phyloP scores from a whole-genome alignment of 2,329 filamentous ascomycete genomes.

The Arthrocladium fulminans region DNA sequence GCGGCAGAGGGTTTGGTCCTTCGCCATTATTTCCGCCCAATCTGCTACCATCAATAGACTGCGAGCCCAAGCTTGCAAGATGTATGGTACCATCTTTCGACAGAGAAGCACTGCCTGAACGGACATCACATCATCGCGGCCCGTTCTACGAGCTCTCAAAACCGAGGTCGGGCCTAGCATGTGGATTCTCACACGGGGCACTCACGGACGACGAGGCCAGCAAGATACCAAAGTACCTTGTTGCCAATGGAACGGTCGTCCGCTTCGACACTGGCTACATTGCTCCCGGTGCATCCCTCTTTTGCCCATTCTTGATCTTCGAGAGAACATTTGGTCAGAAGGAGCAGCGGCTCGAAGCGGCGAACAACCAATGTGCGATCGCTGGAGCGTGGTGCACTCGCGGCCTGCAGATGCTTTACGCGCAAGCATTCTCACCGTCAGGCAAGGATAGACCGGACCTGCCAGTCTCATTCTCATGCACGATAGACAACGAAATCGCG shows the following conservation, averaged over 20 bases:
- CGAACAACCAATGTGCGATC: conserved; percentile 20
- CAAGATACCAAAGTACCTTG: conserved; percentile 15
- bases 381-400: conserved; percentile 14
- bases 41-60: conserved; percentile 15
- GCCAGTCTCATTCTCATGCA: conserved; percentile 17
- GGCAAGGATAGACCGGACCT: conserved; percentile 8
- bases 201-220: conserved; percentile 12
- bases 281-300: conserved; percentile 11
- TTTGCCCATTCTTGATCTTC: conserved; percentile 17
- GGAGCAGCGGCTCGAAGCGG: conserved; percentile 15
- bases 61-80: conserved; percentile 12
- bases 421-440: conserved; percentile 4
- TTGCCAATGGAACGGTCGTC: conserved; percentile 14
- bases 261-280: conserved; percentile 16
- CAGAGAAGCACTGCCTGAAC: conserved; percentile 15
- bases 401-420: conserved; percentile 16
- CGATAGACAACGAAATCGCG: conserved; percentile 17
- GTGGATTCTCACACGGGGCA: conserved; percentile 15
- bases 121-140: conserved; percentile 8
- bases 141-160: conserved; percentile 16
- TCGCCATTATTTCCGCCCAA: conserved; percentile 18
- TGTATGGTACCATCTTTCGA: conserved; percentile 17
- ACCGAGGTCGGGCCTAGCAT: conserved; percentile 14
- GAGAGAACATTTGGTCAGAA: conserved; percentile 15
- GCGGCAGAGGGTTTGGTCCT: conserved; percentile 16